Conservation (phyloP, 2,329 filamentous ascomycete genomes). For the Colletotrichum lupini region DNA sequence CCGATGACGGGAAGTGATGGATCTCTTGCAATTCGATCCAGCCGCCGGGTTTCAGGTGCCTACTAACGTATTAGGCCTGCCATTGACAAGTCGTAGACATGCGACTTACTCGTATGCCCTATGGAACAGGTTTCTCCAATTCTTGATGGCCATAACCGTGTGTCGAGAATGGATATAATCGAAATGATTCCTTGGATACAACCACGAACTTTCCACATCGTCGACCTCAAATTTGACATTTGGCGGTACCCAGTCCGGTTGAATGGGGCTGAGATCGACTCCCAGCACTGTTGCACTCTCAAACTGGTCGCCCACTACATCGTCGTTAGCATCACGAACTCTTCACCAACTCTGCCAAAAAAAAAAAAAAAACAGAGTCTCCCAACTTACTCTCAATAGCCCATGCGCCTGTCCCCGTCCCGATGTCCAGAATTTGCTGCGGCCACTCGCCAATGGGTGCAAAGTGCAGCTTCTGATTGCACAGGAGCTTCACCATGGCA, state of each 20-base stretch:
- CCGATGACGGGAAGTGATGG: conserved; percentile 59
- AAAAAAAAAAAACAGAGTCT: conserved; percentile 16
- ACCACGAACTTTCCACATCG: conserved; percentile 67
- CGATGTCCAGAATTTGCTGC: conserved; percentile 66
- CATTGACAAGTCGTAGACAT: not conserved
- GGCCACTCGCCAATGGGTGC: conserved; percentile 60
- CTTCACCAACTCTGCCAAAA: conserved; percentile 19
- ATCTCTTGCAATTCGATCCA: conserved; percentile 68
- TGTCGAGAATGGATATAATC: conserved; percentile 72
- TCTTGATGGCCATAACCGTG: conserved; percentile 64
- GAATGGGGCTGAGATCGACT: conserved; percentile 68
- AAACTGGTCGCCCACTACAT: conserved; percentile 50
- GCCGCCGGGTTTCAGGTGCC: conserved; percentile 63
- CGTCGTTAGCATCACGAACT: conserved; percentile 5
- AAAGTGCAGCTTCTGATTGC: conserved; percentile 60
- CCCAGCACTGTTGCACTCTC: conserved; percentile 52
- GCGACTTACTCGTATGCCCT: conserved; percentile 57
- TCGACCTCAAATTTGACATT: conserved; percentile 68
- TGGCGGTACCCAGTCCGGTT: conserved; percentile 65
- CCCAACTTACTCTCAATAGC: conserved; percentile 61
- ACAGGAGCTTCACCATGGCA: conserved; percentile 60
- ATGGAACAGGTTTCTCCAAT: conserved; percentile 63
- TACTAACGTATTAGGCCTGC: conserved; percentile 36
- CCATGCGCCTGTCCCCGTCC: conserved; percentile 70
- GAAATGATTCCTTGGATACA: conserved; percentile 64